A percentile compares a stretch with the other conserved stretches of the same genome.
These are phyloP conservation scores for Gilbertella persicaria DNA, from an alignment of 371 early-diverging fungal genomes.

Conservation along the genomic window DNA sequence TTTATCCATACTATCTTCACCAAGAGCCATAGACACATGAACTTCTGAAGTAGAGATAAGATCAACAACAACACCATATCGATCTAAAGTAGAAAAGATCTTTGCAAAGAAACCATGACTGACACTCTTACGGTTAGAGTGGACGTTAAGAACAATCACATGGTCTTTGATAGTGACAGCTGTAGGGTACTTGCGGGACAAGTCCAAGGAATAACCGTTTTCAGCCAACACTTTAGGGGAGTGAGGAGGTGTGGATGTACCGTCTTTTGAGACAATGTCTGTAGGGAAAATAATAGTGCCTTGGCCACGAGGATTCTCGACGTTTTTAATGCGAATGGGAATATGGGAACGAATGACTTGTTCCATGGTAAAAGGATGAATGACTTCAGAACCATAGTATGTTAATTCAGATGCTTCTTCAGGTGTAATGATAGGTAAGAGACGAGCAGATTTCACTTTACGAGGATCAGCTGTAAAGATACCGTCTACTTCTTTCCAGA, in stretches of 20 bases:
- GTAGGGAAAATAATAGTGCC: constrained; percentile 94
- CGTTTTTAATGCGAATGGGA: constrained; percentile 98
- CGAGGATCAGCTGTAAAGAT: constrained; percentile 99
- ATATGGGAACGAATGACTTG: constrained; percentile 94
- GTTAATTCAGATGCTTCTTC: constrained; percentile 99
- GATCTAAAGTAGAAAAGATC: constrained; percentile 89
- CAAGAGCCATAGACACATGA: constrained; percentile 94
- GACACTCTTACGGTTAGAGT: constrained; percentile 92
- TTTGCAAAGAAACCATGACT: constrained; percentile 95
- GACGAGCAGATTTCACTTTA: constrained; percentile 88
- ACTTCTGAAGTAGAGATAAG: constrained; percentile 96
- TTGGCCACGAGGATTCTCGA: constrained; percentile 85
- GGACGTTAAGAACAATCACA: constrained; percentile 90
- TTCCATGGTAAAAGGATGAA: constrained; percentile 99
- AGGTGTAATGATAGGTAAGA: constrained; percentile 90
- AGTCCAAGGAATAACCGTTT: constrained; percentile 72
- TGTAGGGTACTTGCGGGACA: constrained; percentile 82
- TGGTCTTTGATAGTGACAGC: constrained; percentile 98
- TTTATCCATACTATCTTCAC: constrained; percentile 60
- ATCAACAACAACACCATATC: constrained; percentile 90
- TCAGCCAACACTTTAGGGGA: constrained; percentile 71
- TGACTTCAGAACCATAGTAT: constrained; percentile 97
- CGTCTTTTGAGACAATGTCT: constrained; percentile 46
- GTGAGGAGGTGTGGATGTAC: constrained; percentile 57
- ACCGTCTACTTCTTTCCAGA: constrained; percentile 99